A percentile compares a stretch with the other conserved stretches of the same genome.
These are phyloP conservation scores for Salinomyces thailandicus DNA, from an alignment of 2,329 filamentous ascomycete species.

Conservation along the genomic window DNA sequence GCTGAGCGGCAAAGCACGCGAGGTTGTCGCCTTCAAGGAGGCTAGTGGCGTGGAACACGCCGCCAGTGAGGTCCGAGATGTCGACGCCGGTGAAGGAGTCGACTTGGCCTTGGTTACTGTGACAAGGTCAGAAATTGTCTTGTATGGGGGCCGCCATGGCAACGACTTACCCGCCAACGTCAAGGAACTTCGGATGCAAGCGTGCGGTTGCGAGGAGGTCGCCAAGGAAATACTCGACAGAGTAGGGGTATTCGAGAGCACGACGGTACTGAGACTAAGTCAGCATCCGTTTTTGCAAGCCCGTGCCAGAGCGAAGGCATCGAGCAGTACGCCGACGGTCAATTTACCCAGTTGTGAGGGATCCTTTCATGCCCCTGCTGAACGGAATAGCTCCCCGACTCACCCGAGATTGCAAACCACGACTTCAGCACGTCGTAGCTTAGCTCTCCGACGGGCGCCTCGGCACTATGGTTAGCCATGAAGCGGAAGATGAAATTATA, in stretches of 20 bases:
- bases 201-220: slow-evolving; percentile 14
- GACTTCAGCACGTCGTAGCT: slow-evolving; percentile 30
- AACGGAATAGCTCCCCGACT: slow-evolving; percentile 8
- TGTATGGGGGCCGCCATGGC: slow-evolving; percentile 12
- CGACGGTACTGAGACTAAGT: too few relatives aligned
- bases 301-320: too few relatives aligned
- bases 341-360: slow-evolving; percentile 19
- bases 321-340: too few relatives aligned
- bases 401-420: slow-evolving; percentile 30
- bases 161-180: slow-evolving; percentile 10
- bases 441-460: slow-evolving; percentile 28
- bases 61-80: slow-evolving; percentile 26
- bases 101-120: slow-evolving; percentile 18
- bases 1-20: slow-evolving; percentile 27
- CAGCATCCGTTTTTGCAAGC: too few relatives aligned
- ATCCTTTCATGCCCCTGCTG: slow-evolving; percentile 16
- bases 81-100: slow-evolving; percentile 24
- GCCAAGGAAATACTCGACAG: slow-evolving; percentile 20
- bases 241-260: slow-evolving; percentile 20
- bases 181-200: slow-evolving; percentile 23
- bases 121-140: slow-evolving; percentile 4
- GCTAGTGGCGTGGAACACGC: slow-evolving; percentile 33
- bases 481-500: slow-evolving; percentile 28
- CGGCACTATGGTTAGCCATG: slow-evolving; percentile 31
- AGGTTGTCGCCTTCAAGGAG: slow-evolving; percentile 25